Percentiles rank a stretch among this genome's conserved stretches.
Evolutionary conservation across 1,139 yeast species (phyloP).

Genomic region (Magnusiomyces magnusii): DNA sequence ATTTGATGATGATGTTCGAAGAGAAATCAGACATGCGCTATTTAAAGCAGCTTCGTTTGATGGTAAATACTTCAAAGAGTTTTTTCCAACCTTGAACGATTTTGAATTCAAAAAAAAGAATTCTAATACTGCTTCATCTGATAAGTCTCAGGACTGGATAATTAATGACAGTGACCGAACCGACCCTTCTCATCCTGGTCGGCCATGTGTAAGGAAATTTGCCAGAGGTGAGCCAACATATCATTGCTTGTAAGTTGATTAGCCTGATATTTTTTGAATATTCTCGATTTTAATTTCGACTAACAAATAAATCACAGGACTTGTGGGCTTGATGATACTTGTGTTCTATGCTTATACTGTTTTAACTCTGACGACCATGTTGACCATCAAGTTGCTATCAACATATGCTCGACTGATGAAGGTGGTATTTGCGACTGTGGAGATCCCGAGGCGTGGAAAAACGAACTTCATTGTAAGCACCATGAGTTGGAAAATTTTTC

Average conservation of each 20-base stretch:
- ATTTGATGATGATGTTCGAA: conserved; percentile 29
- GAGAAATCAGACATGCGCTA: conserved; percentile 41
- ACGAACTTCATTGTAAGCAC: conserved; percentile 45
- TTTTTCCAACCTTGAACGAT: conserved; percentile 39
- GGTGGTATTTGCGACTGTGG: conserved; percentile 98
- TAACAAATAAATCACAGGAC: conserved; percentile 35
- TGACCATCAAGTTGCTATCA: conserved; percentile 69
- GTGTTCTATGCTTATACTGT: conserved; percentile 78
- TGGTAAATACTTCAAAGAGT: conserved; percentile 43
- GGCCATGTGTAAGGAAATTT: conserved; percentile 73
- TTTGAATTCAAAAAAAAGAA: conserved; percentile 8
- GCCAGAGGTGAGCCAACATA: conserved; percentile 82
- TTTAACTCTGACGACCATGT: conserved; percentile 61
- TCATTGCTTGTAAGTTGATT: conserved; percentile 48
- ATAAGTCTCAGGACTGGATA: conserved; percentile 18
- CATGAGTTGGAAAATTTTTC: conserved; percentile 23
- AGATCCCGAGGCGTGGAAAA: conserved; percentile 72
- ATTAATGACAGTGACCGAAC: conserved; percentile 21
- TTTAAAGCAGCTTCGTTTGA: conserved; percentile 44
- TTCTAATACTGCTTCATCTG: conserved; percentile 5
- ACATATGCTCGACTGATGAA: conserved; percentile 68
- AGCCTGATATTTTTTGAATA: too few species aligned
- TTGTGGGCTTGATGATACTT: conserved; percentile 78
- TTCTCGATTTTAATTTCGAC: neutral
- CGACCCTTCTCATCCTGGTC: conserved; percentile 46